These are phyloP conservation scores for Trichoderma citrinoviride DNA, from an alignment of 2,329 filamentous ascomycete species.

Conservation along the genomic window DNA sequence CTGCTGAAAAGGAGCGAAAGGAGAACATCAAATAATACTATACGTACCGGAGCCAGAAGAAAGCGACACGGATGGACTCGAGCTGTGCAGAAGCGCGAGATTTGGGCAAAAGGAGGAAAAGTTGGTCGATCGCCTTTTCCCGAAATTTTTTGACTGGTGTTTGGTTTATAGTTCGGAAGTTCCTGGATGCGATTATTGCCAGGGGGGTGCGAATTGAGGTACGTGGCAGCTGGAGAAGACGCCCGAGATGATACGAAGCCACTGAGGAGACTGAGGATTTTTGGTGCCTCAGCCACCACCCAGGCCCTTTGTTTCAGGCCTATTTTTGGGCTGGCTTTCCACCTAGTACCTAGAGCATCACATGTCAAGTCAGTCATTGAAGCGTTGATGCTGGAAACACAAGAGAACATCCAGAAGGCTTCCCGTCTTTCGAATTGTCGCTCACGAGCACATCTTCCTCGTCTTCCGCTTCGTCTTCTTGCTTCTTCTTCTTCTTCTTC, in stretches of 20 bases:
- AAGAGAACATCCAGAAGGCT: no score
- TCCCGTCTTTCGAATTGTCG: no score
- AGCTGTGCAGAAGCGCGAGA: background rate
- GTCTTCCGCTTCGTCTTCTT: background rate
- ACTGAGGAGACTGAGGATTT: background rate
- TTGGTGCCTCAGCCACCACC: conserved; percentile 8
- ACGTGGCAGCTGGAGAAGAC: background rate
- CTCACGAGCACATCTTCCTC: no score
- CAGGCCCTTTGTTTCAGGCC: background rate
- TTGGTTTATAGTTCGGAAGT: conserved; percentile 10
- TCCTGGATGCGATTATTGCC: background rate
- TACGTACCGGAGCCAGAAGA: background rate
- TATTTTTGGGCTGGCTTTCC: background rate
- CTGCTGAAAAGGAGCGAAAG: no score
- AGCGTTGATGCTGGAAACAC: no score
- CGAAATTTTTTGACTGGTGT: background rate
- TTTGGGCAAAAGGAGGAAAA: conserved; percentile 5
- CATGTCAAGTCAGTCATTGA: background rate
- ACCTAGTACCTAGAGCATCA: background rate
- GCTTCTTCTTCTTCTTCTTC: background rate
- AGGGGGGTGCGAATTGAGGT: background rate
- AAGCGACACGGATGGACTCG: background rate
- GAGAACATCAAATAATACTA: no score
- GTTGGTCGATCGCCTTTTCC: background rate
- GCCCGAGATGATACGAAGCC: background rate